Evolutionary conservation across 805 yeast species (phyloP).

Genomic region (Clavispora fructus): DNA sequence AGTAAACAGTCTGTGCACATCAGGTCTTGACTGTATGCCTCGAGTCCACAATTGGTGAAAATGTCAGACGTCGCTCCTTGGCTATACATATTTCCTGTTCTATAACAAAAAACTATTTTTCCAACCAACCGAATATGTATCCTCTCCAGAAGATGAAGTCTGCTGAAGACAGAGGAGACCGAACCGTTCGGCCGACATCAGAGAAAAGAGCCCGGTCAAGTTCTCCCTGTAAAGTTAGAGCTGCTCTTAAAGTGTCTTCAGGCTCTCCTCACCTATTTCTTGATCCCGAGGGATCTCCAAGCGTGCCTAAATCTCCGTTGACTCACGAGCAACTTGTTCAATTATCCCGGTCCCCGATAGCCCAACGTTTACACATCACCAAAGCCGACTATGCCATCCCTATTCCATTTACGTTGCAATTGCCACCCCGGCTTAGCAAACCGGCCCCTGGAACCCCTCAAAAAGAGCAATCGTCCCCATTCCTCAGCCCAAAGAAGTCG

Average conservation of each 20-base stretch:
- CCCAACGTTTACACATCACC: slow-evolving; percentile 32
- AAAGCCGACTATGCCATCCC: slow-evolving; percentile 31
- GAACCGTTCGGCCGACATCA: not conserved
- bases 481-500: not conserved
- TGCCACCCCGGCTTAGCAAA: slow-evolving; percentile 36
- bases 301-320: slow-evolving; percentile 10
- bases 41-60: not conserved
- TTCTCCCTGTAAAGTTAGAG: not conserved
- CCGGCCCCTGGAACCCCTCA: slow-evolving; percentile 4
- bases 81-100: not conserved
- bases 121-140: not conserved
- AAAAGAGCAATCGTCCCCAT: not conserved
- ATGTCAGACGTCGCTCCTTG: not conserved
- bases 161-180: slow-evolving; percentile 6
- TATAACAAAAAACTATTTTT: not conserved
- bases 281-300: not conserved
- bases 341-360: slow-evolving; percentile 31
- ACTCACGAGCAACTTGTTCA: slow-evolving; percentile 20
- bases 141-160: slow-evolving; percentile 9
- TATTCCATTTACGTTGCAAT: slow-evolving; percentile 35
- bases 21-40: not conserved
- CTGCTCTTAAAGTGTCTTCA: not conserved
- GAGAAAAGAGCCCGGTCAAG: not conserved
- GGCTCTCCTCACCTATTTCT: not conserved
- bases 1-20: not conserved